A percentile compares a stretch with the other conserved stretches of the same genome.
Conservation (phyloP, 208 protist genomes). For the Acanthamoeba lenticulata region DNA sequence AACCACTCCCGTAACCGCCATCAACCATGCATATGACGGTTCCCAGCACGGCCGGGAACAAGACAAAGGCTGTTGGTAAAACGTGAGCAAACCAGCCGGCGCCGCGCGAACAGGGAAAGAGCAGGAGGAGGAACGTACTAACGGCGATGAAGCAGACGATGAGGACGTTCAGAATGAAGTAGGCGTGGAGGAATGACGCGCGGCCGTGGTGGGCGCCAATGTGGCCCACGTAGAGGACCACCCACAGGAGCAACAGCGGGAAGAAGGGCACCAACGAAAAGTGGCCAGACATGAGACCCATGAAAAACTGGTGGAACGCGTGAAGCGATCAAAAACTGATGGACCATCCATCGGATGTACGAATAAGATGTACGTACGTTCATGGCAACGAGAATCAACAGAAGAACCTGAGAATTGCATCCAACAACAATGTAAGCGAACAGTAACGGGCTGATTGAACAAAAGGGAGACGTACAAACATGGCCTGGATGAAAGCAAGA, state of each 20-base stretch:
- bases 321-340: not conserved
- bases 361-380: not conserved
- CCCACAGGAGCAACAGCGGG: slow-evolving; percentile 19
- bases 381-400: not conserved
- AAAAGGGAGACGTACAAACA: not conserved
- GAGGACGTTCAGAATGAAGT: not conserved
- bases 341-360: not conserved
- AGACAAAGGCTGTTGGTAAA: not conserved
- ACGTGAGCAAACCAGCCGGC: too few relatives aligned
- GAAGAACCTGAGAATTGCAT: not conserved
- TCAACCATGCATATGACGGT: not conserved
- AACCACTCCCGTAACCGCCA: not conserved
- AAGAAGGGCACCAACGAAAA: slow-evolving; percentile 31
- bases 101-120: too few relatives aligned
- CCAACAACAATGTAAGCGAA: not conserved
- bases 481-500: slow-evolving; percentile 3
- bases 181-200: not conserved
- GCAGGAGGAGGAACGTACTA: not conserved
- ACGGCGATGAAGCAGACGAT: not conserved
- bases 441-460: too few relatives aligned
- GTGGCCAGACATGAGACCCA: not conserved
- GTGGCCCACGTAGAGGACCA: slow-evolving; percentile 32
- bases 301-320: not conserved
- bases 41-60: slow-evolving; percentile 4
- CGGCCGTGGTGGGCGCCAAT: not conserved